phyloP scores from a whole-genome alignment of 345 rosid species.

The Gossypium longicalyx region DNA sequence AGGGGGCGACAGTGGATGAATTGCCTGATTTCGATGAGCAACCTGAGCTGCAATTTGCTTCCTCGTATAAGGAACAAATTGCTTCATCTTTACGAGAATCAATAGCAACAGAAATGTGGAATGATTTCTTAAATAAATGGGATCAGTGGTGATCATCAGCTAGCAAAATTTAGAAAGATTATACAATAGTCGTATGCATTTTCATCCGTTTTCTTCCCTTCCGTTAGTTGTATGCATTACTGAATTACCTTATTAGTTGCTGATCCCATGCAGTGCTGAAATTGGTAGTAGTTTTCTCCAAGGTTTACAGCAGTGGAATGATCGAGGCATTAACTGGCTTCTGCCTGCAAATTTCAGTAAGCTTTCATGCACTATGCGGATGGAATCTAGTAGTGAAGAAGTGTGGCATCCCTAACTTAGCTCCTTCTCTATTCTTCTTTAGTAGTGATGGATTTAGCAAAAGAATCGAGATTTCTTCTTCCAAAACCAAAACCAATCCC shows the following conservation, averaged over 20 bases:
- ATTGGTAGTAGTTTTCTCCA: background rate
- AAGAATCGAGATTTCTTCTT: background rate
- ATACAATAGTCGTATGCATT: background rate
- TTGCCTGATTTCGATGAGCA: slow-evolving; percentile 45
- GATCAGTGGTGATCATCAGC: slow-evolving; percentile 46
- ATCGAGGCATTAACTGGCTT: background rate
- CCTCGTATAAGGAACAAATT: slow-evolving; percentile 42
- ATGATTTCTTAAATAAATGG: slow-evolving; percentile 67
- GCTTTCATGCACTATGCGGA: background rate
- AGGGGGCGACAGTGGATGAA: slow-evolving; percentile 36
- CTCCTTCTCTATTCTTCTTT: background rate
- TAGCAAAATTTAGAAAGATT: background rate
- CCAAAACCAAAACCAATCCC: background rate
- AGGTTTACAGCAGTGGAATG: background rate
- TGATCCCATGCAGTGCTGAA: background rate
- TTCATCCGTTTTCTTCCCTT: background rate
- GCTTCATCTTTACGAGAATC: slow-evolving; percentile 54
- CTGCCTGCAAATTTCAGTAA: background rate
- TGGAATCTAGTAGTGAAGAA: background rate
- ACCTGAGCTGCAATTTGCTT: slow-evolving; percentile 45
- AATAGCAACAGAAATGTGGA: slow-evolving; percentile 66
- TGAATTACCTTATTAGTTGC: background rate
- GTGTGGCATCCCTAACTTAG: background rate
- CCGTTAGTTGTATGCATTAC: background rate
- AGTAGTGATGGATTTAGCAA: background rate